Base-by-base conservation (phyloP, 371 early-diverging fungal genomes). In the Mucor ambiguus region DNA sequence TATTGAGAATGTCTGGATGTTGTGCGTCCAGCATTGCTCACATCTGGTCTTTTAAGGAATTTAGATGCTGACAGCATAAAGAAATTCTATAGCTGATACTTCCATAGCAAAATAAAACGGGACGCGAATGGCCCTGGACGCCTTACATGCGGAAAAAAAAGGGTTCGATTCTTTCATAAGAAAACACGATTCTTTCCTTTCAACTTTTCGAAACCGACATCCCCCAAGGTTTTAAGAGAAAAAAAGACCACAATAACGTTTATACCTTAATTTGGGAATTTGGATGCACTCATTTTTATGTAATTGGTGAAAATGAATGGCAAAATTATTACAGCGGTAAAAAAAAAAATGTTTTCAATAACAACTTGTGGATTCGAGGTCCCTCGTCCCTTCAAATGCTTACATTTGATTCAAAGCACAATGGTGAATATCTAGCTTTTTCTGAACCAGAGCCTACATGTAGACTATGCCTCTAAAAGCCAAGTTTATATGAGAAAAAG, bases 261-360 rank as follows among this genome's bases (percentile, higher is more conserved):
- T 33, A 32, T n/a, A 9, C 18, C 33, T 32, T 20, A 56, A 56
- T 56, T 30, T 56, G 57, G 57, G 30, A 52, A 32, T 56, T 33
- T 6, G 33, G n/a, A 32, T 30, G 30, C 57, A 32, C 33, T 56
- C 57, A 30, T 56, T 52, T 46, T 33, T 58, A 52, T 52, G 52
- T 52, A 52, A 52, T 52, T 52, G 52, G 52, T 52, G 52, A 52
- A 28, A 3, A 18, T 41, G 41, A 6, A 18, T 16, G 41, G 49
- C 46, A 46, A 46, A 46, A 46, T 46, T 46, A 46, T 46, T 46
- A 46, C 46, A 46, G 52, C 28, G 52, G 28, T 24, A 46, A 46
- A 46, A 46, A 44, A 44, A 44, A 24, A 49, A 10, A 7, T 24
- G 24, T 9, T 52, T 28, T 46, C 24, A 26, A 26, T 52, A 52